Percentiles rank a stretch among this genome's conserved stretches.
Conservation (phyloP, 2,329 filamentous ascomycete genomes). For the Penicillium sclerotiorum region DNA sequence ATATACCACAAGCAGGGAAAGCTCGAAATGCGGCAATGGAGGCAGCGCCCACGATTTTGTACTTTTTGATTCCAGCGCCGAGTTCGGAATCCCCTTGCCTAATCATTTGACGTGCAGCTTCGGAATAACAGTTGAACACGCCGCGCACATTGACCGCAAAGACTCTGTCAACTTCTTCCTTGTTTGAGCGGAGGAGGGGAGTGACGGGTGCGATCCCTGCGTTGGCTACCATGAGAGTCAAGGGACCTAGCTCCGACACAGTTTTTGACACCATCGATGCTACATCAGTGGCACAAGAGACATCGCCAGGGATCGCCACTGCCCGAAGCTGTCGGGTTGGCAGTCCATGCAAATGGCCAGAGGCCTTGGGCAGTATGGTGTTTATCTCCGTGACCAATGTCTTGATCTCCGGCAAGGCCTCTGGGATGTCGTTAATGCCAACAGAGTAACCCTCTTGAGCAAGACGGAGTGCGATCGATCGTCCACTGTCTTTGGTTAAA, state of each 20-base stretch:
- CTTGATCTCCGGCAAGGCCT: neutral
- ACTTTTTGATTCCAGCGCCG: neutral
- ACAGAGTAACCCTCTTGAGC: neutral
- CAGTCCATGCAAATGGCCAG: too few relatives aligned
- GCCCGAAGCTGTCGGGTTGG: neutral
- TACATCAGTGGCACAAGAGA: neutral
- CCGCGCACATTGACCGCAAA: neutral
- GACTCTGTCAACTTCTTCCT: neutral
- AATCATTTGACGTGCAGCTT: neutral
- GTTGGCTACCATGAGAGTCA: neutral
- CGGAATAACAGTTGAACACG: neutral
- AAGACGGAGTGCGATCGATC: neutral
- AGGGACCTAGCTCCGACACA: neutral
- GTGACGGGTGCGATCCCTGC: neutral
- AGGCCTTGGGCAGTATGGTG: neutral
- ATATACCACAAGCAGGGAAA: constrained; percentile 34
- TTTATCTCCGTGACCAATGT: neutral
- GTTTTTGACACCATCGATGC: neutral
- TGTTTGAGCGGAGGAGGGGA: neutral
- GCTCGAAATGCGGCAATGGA: neutral
- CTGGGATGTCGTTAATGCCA: neutral
- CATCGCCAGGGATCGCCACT: neutral
- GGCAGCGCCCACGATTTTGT: neutral
- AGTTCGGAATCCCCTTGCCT: neutral
- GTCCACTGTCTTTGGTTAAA: neutral